Percentiles rank a stretch among this genome's conserved stretches.
Conservation (phyloP, 345 rosid genomes). For the Balakata baccata region DNA sequence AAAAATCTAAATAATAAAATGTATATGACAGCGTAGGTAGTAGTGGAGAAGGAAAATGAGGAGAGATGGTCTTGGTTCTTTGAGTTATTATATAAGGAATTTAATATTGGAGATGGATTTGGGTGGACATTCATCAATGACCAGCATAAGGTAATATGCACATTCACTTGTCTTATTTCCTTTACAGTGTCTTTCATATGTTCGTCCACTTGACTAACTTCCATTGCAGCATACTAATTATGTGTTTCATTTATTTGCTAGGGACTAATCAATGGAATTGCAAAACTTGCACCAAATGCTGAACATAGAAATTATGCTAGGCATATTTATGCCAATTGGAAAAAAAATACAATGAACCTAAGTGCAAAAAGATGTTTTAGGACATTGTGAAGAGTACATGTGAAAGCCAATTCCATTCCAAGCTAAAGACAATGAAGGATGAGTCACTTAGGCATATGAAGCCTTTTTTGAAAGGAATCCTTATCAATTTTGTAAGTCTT, state of each 20-base stretch:
- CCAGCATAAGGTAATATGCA: background rate
- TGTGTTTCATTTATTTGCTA: background rate
- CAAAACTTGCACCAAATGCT: background rate
- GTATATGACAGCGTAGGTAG: background rate
- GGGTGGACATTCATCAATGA: background rate
- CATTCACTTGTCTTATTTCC: background rate
- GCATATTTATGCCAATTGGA: background rate
- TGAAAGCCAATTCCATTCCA: too few species aligned
- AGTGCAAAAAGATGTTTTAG: too few species aligned
- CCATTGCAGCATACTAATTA: too few species aligned
- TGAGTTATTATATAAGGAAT: background rate
- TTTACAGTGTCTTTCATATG: too few species aligned
- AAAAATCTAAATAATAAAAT: background rate
- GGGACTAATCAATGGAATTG: background rate
- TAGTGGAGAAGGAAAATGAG: background rate
- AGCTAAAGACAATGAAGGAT: too few species aligned
- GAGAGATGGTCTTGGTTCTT: background rate
- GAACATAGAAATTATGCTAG: background rate
- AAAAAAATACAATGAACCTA: too few species aligned
- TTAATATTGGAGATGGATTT: background rate
- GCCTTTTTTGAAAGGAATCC: too few species aligned
- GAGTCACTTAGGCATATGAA: too few species aligned
- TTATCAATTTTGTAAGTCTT: too few species aligned
- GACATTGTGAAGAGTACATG: too few species aligned
- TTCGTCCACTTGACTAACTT: too few species aligned